Percentiles rank a stretch among this genome's conserved stretches.
Evolutionary conservation across 768 basidiomycete genomes (phyloP).

Genomic region (Lanmaoa pseudosensibilis): DNA sequence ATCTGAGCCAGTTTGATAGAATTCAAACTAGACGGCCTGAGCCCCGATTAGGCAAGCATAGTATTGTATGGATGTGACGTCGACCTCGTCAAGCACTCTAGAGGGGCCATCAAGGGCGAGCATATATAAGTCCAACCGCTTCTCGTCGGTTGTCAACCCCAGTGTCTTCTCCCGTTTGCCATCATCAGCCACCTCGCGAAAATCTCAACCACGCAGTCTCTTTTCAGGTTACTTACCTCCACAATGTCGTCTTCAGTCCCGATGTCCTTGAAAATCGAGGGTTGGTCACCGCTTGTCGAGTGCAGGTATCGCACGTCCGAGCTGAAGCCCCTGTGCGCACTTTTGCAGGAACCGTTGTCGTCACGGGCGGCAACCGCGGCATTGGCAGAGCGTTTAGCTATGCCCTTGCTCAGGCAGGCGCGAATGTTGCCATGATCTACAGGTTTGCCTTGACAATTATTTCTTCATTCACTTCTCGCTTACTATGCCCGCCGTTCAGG

Average conservation of each 20-base stretch:
- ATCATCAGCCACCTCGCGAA: not conserved
- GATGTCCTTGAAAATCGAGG: constrained; percentile 25
- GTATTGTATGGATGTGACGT: constrained; percentile 6
- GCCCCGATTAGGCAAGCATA: constrained; percentile 5
- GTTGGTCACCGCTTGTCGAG: constrained; percentile 19
- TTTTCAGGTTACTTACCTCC: not conserved
- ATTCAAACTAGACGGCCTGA: not conserved
- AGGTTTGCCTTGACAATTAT: constrained; percentile 30
- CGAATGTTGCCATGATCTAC: constrained; percentile 63
- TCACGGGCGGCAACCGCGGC: constrained; percentile 64
- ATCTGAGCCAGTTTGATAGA: constrained; percentile 1
- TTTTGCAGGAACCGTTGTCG: constrained; percentile 47
- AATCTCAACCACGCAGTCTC: not conserved
- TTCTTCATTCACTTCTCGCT: not conserved
- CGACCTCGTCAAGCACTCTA: not conserved
- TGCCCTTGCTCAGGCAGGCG: constrained; percentile 55
- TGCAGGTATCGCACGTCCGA: not conserved
- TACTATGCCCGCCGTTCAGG: constrained; percentile 29
- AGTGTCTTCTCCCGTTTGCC: not conserved
- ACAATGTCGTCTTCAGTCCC: constrained; percentile 15
- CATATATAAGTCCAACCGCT: constrained; percentile 3
- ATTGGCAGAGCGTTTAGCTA: constrained; percentile 57
- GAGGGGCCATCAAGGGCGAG: constrained; percentile 13
- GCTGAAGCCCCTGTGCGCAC: not conserved
- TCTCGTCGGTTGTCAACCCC: not conserved